Evolutionary conservation across 164 flowering plant genomes (phyloP), one percentile per base, ranked within the genome.

Genomic region (Cinnamomum micranthum): DNA sequence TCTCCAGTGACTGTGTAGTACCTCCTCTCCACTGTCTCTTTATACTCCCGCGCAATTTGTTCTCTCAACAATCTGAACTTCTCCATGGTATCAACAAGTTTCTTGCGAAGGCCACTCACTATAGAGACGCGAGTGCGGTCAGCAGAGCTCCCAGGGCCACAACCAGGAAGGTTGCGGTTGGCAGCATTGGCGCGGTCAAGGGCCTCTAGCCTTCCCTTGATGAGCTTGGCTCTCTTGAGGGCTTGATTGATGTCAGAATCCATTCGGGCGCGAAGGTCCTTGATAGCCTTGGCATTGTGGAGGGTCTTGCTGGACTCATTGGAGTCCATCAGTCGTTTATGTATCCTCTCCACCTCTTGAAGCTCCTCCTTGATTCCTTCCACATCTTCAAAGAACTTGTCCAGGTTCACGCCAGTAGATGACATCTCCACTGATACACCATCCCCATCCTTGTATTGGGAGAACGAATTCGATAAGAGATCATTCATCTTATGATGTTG

Each of bases 391-490:
- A 83, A 85, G 80, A 85, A 85, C 76, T 83, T 82, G 72, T 83
- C 87, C 12, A 85, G 78, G 50, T 81, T 82, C 28, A 51, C 63
- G 14, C 75, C 75, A 24, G 31, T 47, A 59, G 55, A 19, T 0
- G 70, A 55, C 76, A 78, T 76, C 74, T 76, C 68, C 47, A 63
- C 62, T 25, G 22, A 41, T 6, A 52, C 71, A 25, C 67, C 35
- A 71, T 64, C 50, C 60, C 84, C 85, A 65, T 77, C 72, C 67
- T 85, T 84, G 82, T 79, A 81, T 70, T 87, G 85, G 47, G 94
- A 86, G 83, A 91, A 91, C 23, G 97, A 90, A 7, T 83, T 28
- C 59, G 98, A 88, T 76, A 91, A 86, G 22, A 93, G 87, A 77
- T 93, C 90, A 80, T 91, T 93, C 98, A 93, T 93, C 28, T 64